Evolutionary conservation across 257 asterid genomes (phyloP).

Genomic region (Primulina tabacum): DNA sequence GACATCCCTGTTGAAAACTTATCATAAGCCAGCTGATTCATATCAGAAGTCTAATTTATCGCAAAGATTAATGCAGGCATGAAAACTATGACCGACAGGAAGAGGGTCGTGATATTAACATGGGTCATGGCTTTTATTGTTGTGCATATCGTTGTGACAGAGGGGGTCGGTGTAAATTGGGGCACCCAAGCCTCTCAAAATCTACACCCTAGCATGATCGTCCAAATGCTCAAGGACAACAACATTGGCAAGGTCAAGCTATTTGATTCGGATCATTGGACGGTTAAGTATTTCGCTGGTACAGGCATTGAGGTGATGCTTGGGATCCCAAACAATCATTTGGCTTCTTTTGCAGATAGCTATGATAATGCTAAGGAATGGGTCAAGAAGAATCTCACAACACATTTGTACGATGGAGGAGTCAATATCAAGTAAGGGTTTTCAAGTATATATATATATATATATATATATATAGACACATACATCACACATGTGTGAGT

Average conservation of each 20-base stretch:
- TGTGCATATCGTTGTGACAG: slow-evolving; percentile 4
- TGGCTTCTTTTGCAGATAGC: slow-evolving; percentile 35
- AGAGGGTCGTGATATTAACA: neutral
- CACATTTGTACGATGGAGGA: slow-evolving; percentile 54
- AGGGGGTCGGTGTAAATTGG: slow-evolving; percentile 74
- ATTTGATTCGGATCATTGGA: slow-evolving; percentile 64
- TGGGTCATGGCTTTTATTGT: slow-evolving; percentile 6
- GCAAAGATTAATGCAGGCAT: neutral
- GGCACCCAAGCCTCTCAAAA: slow-evolving; percentile 69
- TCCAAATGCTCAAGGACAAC: slow-evolving; percentile 65
- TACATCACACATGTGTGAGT: too few relatives aligned
- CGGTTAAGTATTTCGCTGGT: slow-evolving; percentile 48
- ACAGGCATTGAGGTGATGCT: slow-evolving; percentile 79
- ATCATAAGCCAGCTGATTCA: neutral
- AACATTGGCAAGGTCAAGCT: slow-evolving; percentile 49
- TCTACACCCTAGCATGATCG: slow-evolving; percentile 36
- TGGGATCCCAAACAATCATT: slow-evolving; percentile 70
- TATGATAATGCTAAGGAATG: slow-evolving; percentile 56
- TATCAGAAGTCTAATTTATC: neutral
- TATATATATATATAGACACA: too few relatives aligned
- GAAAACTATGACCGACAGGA: neutral
- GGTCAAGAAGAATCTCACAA: slow-evolving; percentile 58
- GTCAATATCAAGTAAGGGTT: slow-evolving; percentile 53
- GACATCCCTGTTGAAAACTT: neutral
- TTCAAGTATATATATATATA: too few relatives aligned